These are phyloP conservation scores for Colletotrichum falcatum DNA, from an alignment of 2,329 filamentous ascomycete genomes.

Conservation along the genomic window DNA sequence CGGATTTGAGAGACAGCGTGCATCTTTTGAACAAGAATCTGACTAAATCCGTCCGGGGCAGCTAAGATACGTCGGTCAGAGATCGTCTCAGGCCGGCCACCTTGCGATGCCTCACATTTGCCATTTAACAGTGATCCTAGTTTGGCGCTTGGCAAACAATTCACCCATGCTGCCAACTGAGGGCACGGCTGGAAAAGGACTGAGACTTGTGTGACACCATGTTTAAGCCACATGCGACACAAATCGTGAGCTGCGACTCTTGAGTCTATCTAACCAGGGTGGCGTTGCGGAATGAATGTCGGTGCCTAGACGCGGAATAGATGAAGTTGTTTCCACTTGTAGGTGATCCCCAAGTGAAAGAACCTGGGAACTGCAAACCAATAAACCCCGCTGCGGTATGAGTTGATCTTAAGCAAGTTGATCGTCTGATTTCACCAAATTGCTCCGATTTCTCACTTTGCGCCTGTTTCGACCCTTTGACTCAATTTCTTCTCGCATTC, in stretches of 20 bases:
- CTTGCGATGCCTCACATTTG: not conserved
- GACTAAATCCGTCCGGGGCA: too few species aligned
- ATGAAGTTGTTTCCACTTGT: too few species aligned
- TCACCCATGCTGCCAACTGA: not conserved
- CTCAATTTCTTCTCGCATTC: not conserved
- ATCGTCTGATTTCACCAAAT: not conserved
- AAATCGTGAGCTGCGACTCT: too few species aligned
- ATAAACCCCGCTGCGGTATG: not conserved
- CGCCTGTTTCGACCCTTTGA: too few species aligned
- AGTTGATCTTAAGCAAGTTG: too few species aligned
- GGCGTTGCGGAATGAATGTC: not conserved
- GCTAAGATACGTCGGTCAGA: not conserved
- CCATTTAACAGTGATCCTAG: not conserved
- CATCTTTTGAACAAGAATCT: not conserved
- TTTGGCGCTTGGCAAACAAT: not conserved
- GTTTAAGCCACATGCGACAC: fast-evolving
- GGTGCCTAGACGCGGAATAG: not conserved
- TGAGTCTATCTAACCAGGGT: not conserved
- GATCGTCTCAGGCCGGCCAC: not conserved
- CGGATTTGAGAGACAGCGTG: too few species aligned
- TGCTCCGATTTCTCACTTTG: too few species aligned
- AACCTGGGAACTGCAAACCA: not conserved
- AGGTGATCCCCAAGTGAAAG: not conserved
- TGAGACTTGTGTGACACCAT: not conserved
- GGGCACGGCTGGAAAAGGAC: not conserved